Conservation (phyloP, 805 yeast genomes). For the Yueomyces sp. region DNA sequence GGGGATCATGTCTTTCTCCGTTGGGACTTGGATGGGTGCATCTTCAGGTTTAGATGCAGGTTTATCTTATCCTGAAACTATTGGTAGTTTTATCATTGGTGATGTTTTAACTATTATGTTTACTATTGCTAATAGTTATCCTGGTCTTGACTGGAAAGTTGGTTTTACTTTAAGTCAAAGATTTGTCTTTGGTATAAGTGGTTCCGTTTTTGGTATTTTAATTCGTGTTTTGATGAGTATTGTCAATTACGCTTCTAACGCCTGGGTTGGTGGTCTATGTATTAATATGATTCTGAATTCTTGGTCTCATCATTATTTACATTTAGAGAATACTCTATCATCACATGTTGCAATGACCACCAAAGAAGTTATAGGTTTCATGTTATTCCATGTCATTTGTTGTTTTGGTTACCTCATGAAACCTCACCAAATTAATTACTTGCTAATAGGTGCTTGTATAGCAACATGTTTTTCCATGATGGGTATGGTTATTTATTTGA, state of each 20-base stretch:
- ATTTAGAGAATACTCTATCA: conserved; percentile 22
- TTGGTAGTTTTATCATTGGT: conserved; percentile 34
- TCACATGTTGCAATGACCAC: conserved; percentile 24
- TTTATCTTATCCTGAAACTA: conserved; percentile 31
- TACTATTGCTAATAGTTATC: conserved; percentile 34
- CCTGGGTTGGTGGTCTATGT: conserved; percentile 33
- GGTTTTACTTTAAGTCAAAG: conserved; percentile 35
- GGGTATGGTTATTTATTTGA: conserved; percentile 27
- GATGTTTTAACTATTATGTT: conserved; percentile 31
- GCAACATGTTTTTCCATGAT: conserved; percentile 29
- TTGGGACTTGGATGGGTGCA: conserved; percentile 34
- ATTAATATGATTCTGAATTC: conserved; percentile 27
- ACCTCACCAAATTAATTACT: conserved; percentile 31
- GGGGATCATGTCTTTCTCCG: conserved; percentile 32
- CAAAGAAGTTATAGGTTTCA: conserved; percentile 26
- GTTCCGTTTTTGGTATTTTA: conserved; percentile 29
- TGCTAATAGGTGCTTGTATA: conserved; percentile 25
- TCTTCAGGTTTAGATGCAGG: conserved; percentile 33
- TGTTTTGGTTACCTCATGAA: conserved; percentile 28
- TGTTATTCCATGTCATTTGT: conserved; percentile 31
- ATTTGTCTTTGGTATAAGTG: conserved; percentile 34
- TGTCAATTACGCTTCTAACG: conserved; percentile 35
- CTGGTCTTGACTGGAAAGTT: conserved; percentile 37
- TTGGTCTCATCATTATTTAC: conserved; percentile 28
- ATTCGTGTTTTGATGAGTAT: conserved; percentile 32